phyloP scores from a whole-genome alignment of 352 stramenopile genomes.

The Halophytophthora polymorphica region DNA sequence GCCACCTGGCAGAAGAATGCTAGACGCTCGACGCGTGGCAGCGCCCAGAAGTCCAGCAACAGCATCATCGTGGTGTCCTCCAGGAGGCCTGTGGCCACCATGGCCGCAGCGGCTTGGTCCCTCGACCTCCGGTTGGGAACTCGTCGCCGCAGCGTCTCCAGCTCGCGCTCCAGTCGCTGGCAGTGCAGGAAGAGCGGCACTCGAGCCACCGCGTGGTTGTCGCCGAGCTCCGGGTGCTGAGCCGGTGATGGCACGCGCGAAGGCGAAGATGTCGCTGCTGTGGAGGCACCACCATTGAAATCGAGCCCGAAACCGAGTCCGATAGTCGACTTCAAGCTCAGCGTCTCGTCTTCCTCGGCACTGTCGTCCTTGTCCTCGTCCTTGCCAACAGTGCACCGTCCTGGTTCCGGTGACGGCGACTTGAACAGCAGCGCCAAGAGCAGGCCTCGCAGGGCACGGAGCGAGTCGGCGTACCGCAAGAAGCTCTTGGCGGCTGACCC shows the following conservation, averaged over 20 bases:
- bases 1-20: slow-evolving; percentile 72
- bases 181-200: slow-evolving; percentile 64
- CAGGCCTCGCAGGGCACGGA: slow-evolving; percentile 50
- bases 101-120: slow-evolving; percentile 9
- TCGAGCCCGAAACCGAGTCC: slow-evolving; percentile 24
- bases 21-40: slow-evolving; percentile 52
- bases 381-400: slow-evolving; percentile 2
- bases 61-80: slow-evolving; percentile 57
- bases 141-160: slow-evolving; percentile 39
- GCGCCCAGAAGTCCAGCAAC: slow-evolving; percentile 64
- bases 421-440: slow-evolving; percentile 57
- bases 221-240: neutral
- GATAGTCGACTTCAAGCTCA: slow-evolving; percentile 14
- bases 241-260: neutral
- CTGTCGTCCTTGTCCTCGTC: slow-evolving; percentile 17
- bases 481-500: slow-evolving; percentile 41
- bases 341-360: slow-evolving; percentile 15
- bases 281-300: slow-evolving; percentile 11
- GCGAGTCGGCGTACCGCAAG: slow-evolving; percentile 51
- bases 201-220: neutral
- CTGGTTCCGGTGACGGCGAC: neutral
- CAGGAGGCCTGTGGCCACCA: slow-evolving; percentile 48
- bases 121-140: slow-evolving; percentile 22
- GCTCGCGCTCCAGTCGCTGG: slow-evolving; percentile 55
- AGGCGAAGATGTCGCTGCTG: slow-evolving; percentile 1